Evolutionary conservation across 306 rosid genomes (phyloP).

Genomic region (Cercis canadensis): DNA sequence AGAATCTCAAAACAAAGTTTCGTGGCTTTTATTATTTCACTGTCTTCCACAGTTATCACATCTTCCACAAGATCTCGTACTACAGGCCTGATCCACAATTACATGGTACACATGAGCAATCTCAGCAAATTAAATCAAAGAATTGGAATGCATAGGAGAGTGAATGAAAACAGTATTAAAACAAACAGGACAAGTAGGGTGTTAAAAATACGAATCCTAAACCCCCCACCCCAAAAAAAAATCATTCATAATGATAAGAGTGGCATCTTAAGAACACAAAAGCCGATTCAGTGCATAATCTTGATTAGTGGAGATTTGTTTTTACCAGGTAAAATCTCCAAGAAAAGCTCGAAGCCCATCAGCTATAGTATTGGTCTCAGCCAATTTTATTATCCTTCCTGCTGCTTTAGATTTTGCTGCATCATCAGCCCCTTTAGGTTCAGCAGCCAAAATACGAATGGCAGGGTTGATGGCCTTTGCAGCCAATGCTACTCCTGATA

Average conservation of each 20-base stretch:
- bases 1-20: constrained; percentile 77
- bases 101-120: constrained; percentile 6
- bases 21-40: constrained; percentile 81
- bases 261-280: neutral
- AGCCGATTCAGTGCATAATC: constrained; percentile 26
- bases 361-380: constrained; percentile 83
- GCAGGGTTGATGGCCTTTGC: constrained; percentile 84
- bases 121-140: constrained; percentile 6
- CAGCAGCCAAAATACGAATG: constrained; percentile 82
- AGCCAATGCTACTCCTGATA: constrained; percentile 92
- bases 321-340: constrained; percentile 84
- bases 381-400: constrained; percentile 71
- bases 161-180: neutral
- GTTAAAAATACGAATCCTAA: neutral
- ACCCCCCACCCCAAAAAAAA: neutral
- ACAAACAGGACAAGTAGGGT: constrained; percentile 10
- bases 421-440: constrained; percentile 89
- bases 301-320: constrained; percentile 17
- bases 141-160: neutral
- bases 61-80: constrained; percentile 88
- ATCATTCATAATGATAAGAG: neutral
- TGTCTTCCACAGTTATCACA: constrained; percentile 73
- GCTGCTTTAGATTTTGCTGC: constrained; percentile 91
- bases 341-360: constrained; percentile 90
- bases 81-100: constrained; percentile 66